A percentile compares a stretch with the other conserved stretches of the same genome.
phyloP scores from a whole-genome alignment of 148 eudicot genomes.

The Rhododendron molle region DNA sequence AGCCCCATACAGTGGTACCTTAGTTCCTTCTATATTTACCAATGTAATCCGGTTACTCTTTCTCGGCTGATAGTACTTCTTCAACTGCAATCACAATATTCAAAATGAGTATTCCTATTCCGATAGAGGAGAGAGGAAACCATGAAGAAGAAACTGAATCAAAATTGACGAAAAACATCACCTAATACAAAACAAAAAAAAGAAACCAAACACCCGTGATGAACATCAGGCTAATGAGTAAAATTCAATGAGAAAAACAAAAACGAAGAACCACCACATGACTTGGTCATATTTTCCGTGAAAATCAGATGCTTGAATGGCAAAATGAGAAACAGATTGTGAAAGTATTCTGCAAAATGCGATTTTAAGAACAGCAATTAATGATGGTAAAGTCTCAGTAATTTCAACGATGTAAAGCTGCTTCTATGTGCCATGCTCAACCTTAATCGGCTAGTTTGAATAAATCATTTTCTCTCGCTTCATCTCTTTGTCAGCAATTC shows the following conservation, averaged over 20 bases:
- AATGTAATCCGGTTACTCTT: constrained; percentile 50
- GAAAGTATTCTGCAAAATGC: not conserved
- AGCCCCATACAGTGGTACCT: constrained; percentile 91
- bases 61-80: constrained; percentile 73
- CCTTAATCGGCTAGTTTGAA: not conserved
- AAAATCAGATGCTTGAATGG: not conserved
- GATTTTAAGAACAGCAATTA: no score
- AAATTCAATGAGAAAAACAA: not conserved
- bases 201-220: not conserved
- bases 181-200: not conserved
- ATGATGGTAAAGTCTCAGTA: not conserved
- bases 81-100: constrained; percentile 38
- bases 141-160: no score
- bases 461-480: not conserved
- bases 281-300: not conserved
- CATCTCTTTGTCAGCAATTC: not conserved
- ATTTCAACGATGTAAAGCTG: not conserved
- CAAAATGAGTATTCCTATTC: not conserved
- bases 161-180: not conserved
- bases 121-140: not conserved
- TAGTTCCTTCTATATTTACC: constrained; percentile 51
- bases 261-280: not conserved
- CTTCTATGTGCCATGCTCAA: not conserved
- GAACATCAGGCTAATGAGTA: not conserved
- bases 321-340: not conserved